Base-by-base conservation (phyloP, 306 rosid genomes). In the Vicia sativa region DNA sequence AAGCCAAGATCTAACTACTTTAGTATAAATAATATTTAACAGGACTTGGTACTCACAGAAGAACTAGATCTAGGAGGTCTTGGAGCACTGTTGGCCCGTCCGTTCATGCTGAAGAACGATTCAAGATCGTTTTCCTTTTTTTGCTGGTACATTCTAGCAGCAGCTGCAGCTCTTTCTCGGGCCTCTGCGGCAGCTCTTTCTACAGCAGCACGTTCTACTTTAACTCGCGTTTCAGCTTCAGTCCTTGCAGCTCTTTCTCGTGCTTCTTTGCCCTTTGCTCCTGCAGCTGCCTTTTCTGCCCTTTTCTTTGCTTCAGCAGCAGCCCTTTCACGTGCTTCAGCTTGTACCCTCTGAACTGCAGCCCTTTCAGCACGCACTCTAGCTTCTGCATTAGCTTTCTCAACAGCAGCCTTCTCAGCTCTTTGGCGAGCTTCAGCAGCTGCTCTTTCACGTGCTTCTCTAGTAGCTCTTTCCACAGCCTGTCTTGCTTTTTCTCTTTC, bases 401-500 rank as follows among this genome's bases (percentile, higher is more conserved):
- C 97, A 59, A 93, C 97, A 37, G 99, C 97, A 26, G 82, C 89
- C 84, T 81, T 88, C 73, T 93, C 96, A 74, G 99, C 97, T 79
- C 79, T 90, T 69, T 70, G 42, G 11, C 87, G 95, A 67, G 99
- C 99, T 37, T 79, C 99, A 79, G 68, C 58, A 65, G 87, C 95
- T 67, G 99, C 99, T 83, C 99, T 86, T 70, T 87, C 99, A 35
- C 99, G 99, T 19, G 97, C 99, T 81, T 93, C 99, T 78, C 99
- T 85, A 12, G 99, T 90, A 60, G 99, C 99, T 81, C 99, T 93
- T 82, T 87, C 99, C 62, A 93, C 97, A 77, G 97, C 99, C 66
- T 86, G 97, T 78, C 92, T 93, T 39, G 77, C 93, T 65, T 34
- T 86, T 12, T 60, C 88, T 82, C 89, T 86, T 82, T 91, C 97